These are phyloP conservation scores for Calonectria ilicicola DNA, from an alignment of 2,329 filamentous ascomycete species.

Conservation along the genomic window DNA sequence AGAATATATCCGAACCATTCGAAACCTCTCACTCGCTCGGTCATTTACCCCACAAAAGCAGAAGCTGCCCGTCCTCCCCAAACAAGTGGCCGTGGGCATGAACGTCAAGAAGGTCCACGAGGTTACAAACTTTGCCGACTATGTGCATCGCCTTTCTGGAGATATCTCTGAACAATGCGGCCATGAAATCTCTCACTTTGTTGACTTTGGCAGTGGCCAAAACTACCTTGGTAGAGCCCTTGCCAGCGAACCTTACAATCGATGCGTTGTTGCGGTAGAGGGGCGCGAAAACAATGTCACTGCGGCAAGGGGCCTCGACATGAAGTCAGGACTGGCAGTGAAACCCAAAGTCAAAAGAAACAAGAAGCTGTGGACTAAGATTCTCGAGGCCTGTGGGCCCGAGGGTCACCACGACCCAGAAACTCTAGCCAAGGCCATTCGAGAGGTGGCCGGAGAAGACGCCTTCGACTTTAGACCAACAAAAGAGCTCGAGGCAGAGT, in stretches of 20 bases:
- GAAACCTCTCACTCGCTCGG: constrained; percentile 75
- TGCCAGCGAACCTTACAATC: constrained; percentile 86
- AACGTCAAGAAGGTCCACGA: constrained; percentile 96
- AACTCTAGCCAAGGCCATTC: constrained; percentile 47
- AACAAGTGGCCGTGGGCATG: constrained; percentile 88
- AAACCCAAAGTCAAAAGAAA: constrained; percentile 82
- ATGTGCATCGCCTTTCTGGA: constrained; percentile 73
- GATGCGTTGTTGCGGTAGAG: constrained; percentile 91
- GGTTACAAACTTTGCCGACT: constrained; percentile 89
- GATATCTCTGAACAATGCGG: constrained; percentile 70
- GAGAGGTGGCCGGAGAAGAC: constrained; percentile 49
- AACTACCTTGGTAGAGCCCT: constrained; percentile 94
- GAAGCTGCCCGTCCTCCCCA: constrained; percentile 70
- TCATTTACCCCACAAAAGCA: constrained; percentile 62
- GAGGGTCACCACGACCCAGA: constrained; percentile 55
- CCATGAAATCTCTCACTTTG: constrained; percentile 81
- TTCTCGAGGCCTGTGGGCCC: constrained; percentile 54
- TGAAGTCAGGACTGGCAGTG: constrained; percentile 81
- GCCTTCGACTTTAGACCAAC: constrained; percentile 60
- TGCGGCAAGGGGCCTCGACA: constrained; percentile 85
- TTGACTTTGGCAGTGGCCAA: constrained; percentile 96
- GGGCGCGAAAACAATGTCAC: constrained; percentile 87
- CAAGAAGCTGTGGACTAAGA: constrained; percentile 79
- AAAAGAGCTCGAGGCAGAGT: constrained; percentile 61
- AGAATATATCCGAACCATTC: constrained; percentile 78